Conservation (phyloP, 371 early-diverging fungal species). For the Globomyces sp. region DNA sequence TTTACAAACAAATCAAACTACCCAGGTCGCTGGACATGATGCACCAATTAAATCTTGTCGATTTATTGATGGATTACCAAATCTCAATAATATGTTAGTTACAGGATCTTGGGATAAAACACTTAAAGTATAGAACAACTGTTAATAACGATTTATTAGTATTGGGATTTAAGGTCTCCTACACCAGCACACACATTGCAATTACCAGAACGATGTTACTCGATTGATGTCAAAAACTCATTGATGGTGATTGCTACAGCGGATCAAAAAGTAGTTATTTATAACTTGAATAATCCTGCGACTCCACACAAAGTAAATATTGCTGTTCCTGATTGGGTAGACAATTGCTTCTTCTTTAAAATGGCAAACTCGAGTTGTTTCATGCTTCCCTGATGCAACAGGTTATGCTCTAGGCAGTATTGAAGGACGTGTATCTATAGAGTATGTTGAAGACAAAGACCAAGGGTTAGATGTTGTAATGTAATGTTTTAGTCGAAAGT, state of each 20-base stretch:
- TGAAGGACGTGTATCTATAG: constrained; percentile 91
- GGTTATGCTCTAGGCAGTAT: constrained; percentile 90
- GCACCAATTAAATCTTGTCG: constrained; percentile 72
- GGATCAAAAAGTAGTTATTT: constrained; percentile 73
- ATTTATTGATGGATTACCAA: constrained; percentile 62
- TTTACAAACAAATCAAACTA: constrained; percentile 70
- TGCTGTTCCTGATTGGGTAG: too few relatives aligned
- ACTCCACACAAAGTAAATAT: constrained; percentile 58
- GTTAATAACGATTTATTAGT: too few relatives aligned
- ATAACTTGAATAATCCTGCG: constrained; percentile 77
- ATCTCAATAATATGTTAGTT: constrained; percentile 59
- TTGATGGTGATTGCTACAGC: constrained; percentile 80
- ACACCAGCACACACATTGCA: constrained; percentile 69
- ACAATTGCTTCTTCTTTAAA: constrained; percentile 74
- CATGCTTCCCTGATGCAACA: constrained; percentile 72
- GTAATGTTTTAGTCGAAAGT: constrained; percentile 48
- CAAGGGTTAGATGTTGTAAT: constrained; percentile 49
- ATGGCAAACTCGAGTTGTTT: constrained; percentile 80
- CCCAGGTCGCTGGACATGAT: constrained; percentile 80
- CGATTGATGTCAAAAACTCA: constrained; percentile 77
- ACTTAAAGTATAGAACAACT: too few relatives aligned
- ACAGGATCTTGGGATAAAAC: constrained; percentile 98
- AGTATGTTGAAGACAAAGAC: constrained; percentile 84
- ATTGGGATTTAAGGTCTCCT: constrained; percentile 87
- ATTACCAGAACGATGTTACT: constrained; percentile 82